A percentile compares a stretch with the other conserved stretches of the same genome.
Evolutionary conservation across 495 filamentous ascomycete genomes (phyloP).

Genomic region (Penicillium silybi): DNA sequence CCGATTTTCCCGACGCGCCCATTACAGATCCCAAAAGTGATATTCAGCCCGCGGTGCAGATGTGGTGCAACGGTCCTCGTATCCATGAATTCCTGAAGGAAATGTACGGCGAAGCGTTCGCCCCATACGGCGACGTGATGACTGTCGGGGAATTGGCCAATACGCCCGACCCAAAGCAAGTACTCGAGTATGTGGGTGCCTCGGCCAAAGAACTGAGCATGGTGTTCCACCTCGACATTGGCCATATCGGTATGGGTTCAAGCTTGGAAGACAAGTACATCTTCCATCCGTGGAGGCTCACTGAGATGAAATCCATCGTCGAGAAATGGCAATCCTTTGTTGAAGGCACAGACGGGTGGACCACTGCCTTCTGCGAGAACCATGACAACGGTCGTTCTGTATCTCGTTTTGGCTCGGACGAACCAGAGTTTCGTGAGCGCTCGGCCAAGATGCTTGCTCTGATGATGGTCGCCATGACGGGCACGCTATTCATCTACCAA

Average conservation of each 20-base stretch:
- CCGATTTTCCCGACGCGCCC: constrained; percentile 40
- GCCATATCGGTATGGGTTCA: constrained; percentile 43
- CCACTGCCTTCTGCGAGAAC: constrained; percentile 52
- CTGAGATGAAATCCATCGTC: constrained; percentile 35
- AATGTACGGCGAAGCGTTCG: constrained; percentile 15
- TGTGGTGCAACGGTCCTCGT: constrained; percentile 51
- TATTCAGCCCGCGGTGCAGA: constrained; percentile 39
- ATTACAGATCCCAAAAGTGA: constrained; percentile 23
- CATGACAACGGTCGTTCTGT: constrained; percentile 59
- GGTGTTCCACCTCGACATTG: constrained; percentile 52
- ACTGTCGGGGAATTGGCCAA: constrained; percentile 49
- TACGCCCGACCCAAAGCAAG: constrained; percentile 30
- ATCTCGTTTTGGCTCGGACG: constrained; percentile 47
- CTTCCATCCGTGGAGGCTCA: constrained; percentile 32
- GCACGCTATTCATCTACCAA: constrained; percentile 66
- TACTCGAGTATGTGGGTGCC: constrained; percentile 41
- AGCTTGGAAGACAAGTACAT: constrained; percentile 34
- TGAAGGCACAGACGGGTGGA: constrained; percentile 48
- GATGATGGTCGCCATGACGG: constrained; percentile 45
- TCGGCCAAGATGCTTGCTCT: constrained; percentile 54
- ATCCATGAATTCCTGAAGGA: constrained; percentile 51
- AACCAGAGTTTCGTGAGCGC: constrained; percentile 32
- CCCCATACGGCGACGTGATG: constrained; percentile 23
- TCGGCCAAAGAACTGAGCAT: constrained; percentile 44
- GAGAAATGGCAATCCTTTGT: constrained; percentile 40